Evolutionary conservation across 345 rosid species (phyloP).

Genomic region (Ceriops zippeliana): DNA sequence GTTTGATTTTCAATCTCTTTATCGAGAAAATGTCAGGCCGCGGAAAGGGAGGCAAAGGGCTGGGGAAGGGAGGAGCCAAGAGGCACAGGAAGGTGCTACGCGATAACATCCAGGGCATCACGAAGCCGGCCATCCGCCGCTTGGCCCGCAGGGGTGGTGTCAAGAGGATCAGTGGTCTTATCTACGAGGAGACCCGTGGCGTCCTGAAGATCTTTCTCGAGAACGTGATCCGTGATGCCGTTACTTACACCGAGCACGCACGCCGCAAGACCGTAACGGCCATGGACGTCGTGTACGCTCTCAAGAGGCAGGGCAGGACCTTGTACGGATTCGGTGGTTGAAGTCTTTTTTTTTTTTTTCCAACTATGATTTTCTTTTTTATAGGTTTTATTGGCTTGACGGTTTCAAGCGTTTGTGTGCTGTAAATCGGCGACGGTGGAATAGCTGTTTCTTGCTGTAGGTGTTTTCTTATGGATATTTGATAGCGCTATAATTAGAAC

Average conservation of each 20-base stretch:
- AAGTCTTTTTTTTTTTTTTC: not conserved
- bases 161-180: conserved; percentile 24
- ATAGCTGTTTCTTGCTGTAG: too few species aligned
- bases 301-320: conserved; percentile 24
- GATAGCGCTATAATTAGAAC: too few species aligned
- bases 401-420: too few species aligned
- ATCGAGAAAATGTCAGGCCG: conserved; percentile 18
- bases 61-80: conserved; percentile 26
- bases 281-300: conserved; percentile 18
- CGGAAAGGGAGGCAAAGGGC: conserved; percentile 24
- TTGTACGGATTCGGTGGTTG: conserved; percentile 19
- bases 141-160: conserved; percentile 25
- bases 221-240: conserved; percentile 20
- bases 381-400: too few species aligned
- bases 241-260: conserved; percentile 14
- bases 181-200: conserved; percentile 24
- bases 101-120: conserved; percentile 23
- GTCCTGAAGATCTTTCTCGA: conserved; percentile 21
- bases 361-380: too few species aligned
- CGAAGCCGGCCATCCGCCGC: conserved; percentile 24
- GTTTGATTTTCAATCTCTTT: not conserved
- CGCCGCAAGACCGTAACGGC: conserved; percentile 19
- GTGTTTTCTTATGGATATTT: too few species aligned
- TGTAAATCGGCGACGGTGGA: too few species aligned
- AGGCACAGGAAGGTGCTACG: conserved; percentile 21